Conservation (phyloP, 257 asterid genomes). For the Ajuga chamaepitys region DNA sequence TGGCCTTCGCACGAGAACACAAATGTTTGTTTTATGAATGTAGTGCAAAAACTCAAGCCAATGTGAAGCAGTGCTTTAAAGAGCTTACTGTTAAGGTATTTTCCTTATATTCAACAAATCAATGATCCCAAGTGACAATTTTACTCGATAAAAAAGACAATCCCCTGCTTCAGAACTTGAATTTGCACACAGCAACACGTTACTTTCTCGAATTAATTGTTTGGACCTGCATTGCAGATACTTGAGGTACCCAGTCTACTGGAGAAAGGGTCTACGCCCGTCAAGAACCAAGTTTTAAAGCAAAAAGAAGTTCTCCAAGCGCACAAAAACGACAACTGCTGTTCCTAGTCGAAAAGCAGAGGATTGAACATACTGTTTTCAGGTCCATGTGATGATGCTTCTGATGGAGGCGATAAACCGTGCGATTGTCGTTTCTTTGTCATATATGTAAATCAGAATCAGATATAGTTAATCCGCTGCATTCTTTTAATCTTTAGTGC, state of each 20-base stretch:
- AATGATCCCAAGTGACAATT: no score
- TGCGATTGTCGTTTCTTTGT: not conserved
- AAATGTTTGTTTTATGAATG: slow-evolving; percentile 64
- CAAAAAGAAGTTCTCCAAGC: slow-evolving; percentile 29
- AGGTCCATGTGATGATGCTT: not conserved
- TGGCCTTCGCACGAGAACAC: slow-evolving; percentile 60
- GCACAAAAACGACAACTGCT: slow-evolving; percentile 30
- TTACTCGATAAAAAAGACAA: no score
- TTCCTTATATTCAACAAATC: not conserved
- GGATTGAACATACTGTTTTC: not conserved
- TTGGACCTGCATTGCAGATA: slow-evolving; percentile 36
- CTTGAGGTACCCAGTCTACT: slow-evolving; percentile 67
- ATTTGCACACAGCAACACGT: no score
- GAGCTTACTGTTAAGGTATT: slow-evolving; percentile 69
- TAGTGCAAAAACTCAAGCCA: slow-evolving; percentile 77
- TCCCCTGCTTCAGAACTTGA: no score
- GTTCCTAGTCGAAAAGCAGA: slow-evolving; percentile 27
- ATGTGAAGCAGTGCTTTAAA: slow-evolving; percentile 64
- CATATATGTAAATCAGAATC: slow-evolving; percentile 10
- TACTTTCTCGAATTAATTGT: not conserved
- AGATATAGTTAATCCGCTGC: not conserved
- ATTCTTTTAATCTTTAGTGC: slow-evolving; percentile 20
- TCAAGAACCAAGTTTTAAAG: slow-evolving; percentile 61
- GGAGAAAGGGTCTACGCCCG: slow-evolving; percentile 78
- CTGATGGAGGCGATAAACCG: not conserved